These are phyloP conservation scores for Mediolabrus comicus DNA, from an alignment of 108 stramenopile genomes.

Conservation along the genomic window DNA sequence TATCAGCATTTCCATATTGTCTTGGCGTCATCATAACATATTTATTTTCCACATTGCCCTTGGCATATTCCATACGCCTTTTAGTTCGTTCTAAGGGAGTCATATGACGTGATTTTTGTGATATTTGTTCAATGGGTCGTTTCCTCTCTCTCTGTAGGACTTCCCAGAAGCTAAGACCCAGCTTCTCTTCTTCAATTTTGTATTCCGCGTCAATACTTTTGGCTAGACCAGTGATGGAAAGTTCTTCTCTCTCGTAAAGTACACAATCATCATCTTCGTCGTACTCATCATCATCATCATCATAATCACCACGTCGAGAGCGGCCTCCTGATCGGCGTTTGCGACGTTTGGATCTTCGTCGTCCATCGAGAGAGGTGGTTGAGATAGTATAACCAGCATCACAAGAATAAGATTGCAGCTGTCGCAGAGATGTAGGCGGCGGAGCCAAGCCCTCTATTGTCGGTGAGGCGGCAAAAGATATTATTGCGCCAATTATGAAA, in stretches of 20 bases:
- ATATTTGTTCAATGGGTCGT: background rate
- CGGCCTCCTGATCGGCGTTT: background rate
- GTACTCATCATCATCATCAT: background rate
- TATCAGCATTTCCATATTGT: constrained; percentile 1
- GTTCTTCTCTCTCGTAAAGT: background rate
- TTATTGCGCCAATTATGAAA: background rate
- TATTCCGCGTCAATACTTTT: constrained; percentile 18
- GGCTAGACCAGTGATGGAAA: constrained; percentile 1
- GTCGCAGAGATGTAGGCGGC: background rate
- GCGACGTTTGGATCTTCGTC: background rate
- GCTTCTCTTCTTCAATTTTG: constrained; percentile 6
- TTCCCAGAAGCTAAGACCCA: constrained; percentile 2
- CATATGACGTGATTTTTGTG: constrained; percentile 4
- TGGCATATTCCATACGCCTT: constrained; percentile 9
- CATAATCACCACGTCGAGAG: background rate
- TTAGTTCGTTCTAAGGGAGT: constrained; percentile 1
- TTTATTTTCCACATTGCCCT: constrained; percentile 15
- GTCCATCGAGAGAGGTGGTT: background rate
- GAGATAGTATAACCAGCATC: background rate
- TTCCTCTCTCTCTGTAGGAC: constrained; percentile 4
- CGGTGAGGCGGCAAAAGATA: background rate
- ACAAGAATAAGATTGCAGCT: background rate
- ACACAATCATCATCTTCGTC: background rate
- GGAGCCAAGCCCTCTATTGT: background rate
- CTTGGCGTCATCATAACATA: constrained; percentile 2